Conservation (phyloP, 352 stramenopile genomes). For the Globisporangium spiculum region DNA sequence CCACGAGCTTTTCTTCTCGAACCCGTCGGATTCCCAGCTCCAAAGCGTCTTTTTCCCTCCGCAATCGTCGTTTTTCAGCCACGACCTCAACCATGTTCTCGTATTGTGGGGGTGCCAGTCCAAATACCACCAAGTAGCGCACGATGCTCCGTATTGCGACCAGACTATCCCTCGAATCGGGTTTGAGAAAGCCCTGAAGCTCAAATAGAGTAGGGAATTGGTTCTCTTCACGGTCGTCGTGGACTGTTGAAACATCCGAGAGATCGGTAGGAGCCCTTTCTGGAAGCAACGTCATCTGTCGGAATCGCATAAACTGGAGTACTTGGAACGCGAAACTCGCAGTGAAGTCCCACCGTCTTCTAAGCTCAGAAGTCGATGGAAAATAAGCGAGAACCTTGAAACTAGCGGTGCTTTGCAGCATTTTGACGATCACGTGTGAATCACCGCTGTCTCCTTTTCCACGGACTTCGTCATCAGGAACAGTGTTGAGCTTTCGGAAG, state of each 20-base stretch:
- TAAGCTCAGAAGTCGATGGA: slow-evolving; percentile 23
- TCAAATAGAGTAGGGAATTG: neutral
- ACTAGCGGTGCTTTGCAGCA: slow-evolving; percentile 20
- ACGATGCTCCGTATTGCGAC: slow-evolving; percentile 32
- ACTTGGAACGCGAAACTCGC: slow-evolving; percentile 33
- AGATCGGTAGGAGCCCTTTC: neutral
- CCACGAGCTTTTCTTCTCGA: slow-evolving; percentile 23
- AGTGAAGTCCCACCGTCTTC: slow-evolving; percentile 33
- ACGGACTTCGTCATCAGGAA: neutral
- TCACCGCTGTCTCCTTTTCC: neutral
- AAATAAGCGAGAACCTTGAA: slow-evolving; percentile 45
- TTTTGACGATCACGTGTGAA: slow-evolving; percentile 16
- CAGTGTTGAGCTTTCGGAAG: neutral
- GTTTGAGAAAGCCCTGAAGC: slow-evolving; percentile 2
- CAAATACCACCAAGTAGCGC: slow-evolving; percentile 36
- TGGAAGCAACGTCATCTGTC: slow-evolving; percentile 16
- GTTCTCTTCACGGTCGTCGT: neutral
- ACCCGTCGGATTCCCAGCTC: slow-evolving; percentile 3
- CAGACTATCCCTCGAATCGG: slow-evolving; percentile 11
- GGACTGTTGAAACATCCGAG: neutral
- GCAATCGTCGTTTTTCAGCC: slow-evolving; percentile 17
- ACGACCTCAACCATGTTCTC: slow-evolving; percentile 41
- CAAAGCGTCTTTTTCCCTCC: neutral
- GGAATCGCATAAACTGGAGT: slow-evolving; percentile 36
- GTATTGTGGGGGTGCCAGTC: slow-evolving; percentile 23